Evolutionary conservation across 169 alveolate species (phyloP), one percentile per base, ranked within the genome.

Genomic region (Plasmodium inui): DNA sequence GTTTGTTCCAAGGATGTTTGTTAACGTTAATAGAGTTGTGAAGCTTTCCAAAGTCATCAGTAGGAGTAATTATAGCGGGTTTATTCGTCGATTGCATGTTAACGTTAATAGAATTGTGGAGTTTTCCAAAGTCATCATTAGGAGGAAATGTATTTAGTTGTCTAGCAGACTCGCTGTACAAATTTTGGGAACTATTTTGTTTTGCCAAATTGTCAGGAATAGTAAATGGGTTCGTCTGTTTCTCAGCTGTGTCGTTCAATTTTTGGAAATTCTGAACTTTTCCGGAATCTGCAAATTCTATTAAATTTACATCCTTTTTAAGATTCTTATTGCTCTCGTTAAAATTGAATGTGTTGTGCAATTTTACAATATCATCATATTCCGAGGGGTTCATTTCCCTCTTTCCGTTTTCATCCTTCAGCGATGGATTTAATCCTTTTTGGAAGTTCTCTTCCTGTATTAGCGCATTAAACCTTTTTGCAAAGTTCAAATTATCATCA

Each of bases 401-500:
- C 22, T n/a, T 22, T 67, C 22, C 22, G 37, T 67, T 22, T 67
- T 67, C 76, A 19, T 67, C 6, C n/a, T 19, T 67, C 19, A 22
- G 2, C 76, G 22, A 67, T 67, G 76, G 22, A 67, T 67, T 67
- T 67, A 67, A 67, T 67, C 76, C 76, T 22, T 67, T 67, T 67
- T 67, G 76, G 76, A 67, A 19, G 30, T 67, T 67, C 22, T 67
- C 76, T 67, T 67, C 39, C 37, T 67, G 76, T 67, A 67, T 67
- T 67, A 67, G 22, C 37, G 39, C 14, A 67, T 67, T 67, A 67
- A 67, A 67, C n/a, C 76, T 8, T 67, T 67, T 67, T n/a, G 76
- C 39, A 67, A 67, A 22, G 37, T 19, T 22, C 1, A 22, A 19
- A 67, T 67, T 67, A 22, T 67, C 39, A 67, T 67, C 37, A 67